Conservation (phyloP, 495 filamentous ascomycete genomes). For the Talaromyces ruber region DNA sequence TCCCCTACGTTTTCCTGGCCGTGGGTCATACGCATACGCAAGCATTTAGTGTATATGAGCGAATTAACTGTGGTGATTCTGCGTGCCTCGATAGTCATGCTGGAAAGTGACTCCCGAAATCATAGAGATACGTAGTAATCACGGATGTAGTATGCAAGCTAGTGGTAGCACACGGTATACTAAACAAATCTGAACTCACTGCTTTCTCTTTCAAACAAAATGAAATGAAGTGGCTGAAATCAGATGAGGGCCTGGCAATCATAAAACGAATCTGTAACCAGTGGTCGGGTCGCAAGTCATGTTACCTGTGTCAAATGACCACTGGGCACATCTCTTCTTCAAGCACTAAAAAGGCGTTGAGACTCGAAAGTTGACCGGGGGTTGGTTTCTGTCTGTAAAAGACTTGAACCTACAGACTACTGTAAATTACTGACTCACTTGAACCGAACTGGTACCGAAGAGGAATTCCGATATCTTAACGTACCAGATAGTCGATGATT, state of each 20-base stretch:
- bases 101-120: background rate
- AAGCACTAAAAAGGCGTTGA: background rate
- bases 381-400: background rate
- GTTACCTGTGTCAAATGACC: background rate
- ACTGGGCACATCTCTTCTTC: background rate
- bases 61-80: background rate
- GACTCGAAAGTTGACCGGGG: background rate
- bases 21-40: too few relatives aligned
- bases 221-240: background rate
- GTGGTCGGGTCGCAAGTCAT: background rate
- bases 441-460: background rate
- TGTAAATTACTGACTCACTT: background rate
- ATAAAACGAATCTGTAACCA: background rate
- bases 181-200: background rate
- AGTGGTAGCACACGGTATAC: background rate
- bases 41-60: too few relatives aligned
- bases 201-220: too few relatives aligned
- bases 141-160: background rate
- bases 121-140: background rate
- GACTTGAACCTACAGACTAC: background rate
- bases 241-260: background rate
- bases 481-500: too few relatives aligned
- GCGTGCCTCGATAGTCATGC: background rate
- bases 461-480: background rate
- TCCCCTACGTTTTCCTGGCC: background rate